Base-by-base conservation (phyloP, 148 eudicot genomes). In the Rhododendron ferrugineum region DNA sequence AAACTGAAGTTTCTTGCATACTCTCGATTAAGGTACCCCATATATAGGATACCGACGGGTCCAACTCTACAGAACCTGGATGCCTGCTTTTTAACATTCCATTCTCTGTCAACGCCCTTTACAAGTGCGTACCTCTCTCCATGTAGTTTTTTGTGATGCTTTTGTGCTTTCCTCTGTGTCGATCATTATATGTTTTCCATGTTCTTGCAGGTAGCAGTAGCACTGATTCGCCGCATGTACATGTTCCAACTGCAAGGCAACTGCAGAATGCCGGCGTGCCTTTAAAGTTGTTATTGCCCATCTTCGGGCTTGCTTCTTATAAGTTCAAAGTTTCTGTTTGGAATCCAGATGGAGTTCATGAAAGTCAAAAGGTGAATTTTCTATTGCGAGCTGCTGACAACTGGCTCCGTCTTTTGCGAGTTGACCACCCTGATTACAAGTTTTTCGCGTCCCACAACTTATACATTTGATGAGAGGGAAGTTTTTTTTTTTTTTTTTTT, bases 41-140 rank as follows among this genome's bases (percentile, higher is more conserved):
- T 97, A 83, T 97, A 97, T 86, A 88, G 99, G 88, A 97, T 97
- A 88, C 98, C 98, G 11, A 92, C 90, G 4, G 99, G 99, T 83
- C 98, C 97, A 36, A 94, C 99, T 82, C 93, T 95, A 80, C 94
- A 93, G 90, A 95, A 95, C 79, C 90, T 97, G 87, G 99, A 97
- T 88, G 94, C 99, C 26, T 95, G 96, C 90, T 97, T 97, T 89
- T 88, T 97, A 89, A 97, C 99, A 37, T 97, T 91, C 85, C 99
- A 97, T 92, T 94, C 91, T 23, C 89, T 97, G 70, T 91, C 94
- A 42, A 95, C 97, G 26, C 94, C 94, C 44, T 74, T 88, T 15
- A 83, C 80, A 72, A 90, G 99, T 96, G 88, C 80, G 87, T 88
- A 50, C 77, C 76, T 85, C 83, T 79, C 72, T 23, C 72, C 22